Evolutionary conservation across 176 grass and related monocot genomes (phyloP), one percentile per base, ranked within the genome.

Genomic region (Carex cristatella): DNA sequence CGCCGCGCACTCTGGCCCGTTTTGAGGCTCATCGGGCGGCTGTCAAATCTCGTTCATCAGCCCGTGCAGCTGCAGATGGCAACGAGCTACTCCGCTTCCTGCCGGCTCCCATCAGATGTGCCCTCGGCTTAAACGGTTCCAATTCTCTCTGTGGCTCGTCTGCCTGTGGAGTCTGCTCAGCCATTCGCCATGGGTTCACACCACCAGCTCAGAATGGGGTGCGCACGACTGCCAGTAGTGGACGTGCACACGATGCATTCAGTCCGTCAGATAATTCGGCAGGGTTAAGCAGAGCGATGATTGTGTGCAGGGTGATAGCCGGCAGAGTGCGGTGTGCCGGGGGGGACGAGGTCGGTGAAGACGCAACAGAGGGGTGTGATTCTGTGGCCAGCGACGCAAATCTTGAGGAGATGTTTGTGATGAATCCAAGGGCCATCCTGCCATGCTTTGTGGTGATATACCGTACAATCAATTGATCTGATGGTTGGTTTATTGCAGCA

Each of bases 51-150:
- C 79, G 89, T 4, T 86, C 88, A 5, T 81, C 79, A 31, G 83
- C 81, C 0, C 65, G 89, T 4, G 92, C 90, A 4, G 96, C 96
- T 2, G 96, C 96, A 37, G 96, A 95, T 86, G 93, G 96, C 66
- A 99, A 99, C 66, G 96, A 99, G 93, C 88, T 99, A 5, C 96
- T 99, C 76, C 91, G 96, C 12, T 99, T 99, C 91, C 90, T 93
- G 74, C 87, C 93, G 10, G 88, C 93, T 2, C 63, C 85, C 33
- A 90, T 99, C 77, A 86, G 90, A 0, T 99, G 96, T 82, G 67
- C 91, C 13, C 96, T 98, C 13, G 93, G 96, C 15, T 69, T 88
- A 51, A 11, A 14, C 32, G 90, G 91, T 32, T 81, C 88, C 37
- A 86, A 88, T 46, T 86, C 88, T 1, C 93, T 98, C 35, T 98